A percentile compares a stretch with the other conserved stretches of the same genome.
phyloP scores from a whole-genome alignment of 768 basidiomycete genomes.

The Boletus vinaceobasis region DNA sequence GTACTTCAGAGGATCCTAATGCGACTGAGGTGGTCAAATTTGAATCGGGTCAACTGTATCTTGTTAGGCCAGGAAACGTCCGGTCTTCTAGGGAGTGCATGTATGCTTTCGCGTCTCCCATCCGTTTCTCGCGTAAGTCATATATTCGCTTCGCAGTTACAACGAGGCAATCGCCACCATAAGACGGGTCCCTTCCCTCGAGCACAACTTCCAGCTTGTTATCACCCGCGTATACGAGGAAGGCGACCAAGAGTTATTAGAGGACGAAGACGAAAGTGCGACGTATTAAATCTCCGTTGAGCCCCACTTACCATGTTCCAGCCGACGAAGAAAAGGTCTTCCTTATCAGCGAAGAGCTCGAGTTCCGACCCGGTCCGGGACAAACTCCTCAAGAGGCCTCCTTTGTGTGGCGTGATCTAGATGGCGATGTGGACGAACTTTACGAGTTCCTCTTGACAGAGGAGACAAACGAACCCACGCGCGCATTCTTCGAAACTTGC shows the following conservation, averaged over 20 bases:
- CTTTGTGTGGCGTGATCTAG: conserved; percentile 88
- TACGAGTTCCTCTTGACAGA: conserved; percentile 87
- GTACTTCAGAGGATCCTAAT: conserved; percentile 78
- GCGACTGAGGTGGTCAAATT: conserved; percentile 95
- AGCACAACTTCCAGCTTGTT: conserved; percentile 85
- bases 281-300: conserved; percentile 5
- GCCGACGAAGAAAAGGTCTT: conserved; percentile 94
- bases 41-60: conserved; percentile 84
- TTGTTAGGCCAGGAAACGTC: conserved; percentile 87
- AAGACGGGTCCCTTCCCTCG: conserved; percentile 72
- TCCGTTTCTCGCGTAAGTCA: neutral
- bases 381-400: conserved; percentile 72
- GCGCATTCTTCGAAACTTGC: conserved; percentile 88
- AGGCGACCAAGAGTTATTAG: conserved; percentile 90
- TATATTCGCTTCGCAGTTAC: conserved; percentile 52
- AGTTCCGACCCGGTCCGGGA: conserved; percentile 73
- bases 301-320: conserved; percentile 31
- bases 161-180: conserved; percentile 95
- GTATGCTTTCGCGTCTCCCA: conserved; percentile 43
- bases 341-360: conserved; percentile 85
- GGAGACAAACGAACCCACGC: conserved; percentile 73
- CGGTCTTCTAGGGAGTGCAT: conserved; percentile 96
- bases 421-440: conserved; percentile 88
- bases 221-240: conserved; percentile 97
- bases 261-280: conserved; percentile 89